phyloP scores from a whole-genome alignment of 1,284 basidiomycete species.

The Ganoderma multipileum region DNA sequence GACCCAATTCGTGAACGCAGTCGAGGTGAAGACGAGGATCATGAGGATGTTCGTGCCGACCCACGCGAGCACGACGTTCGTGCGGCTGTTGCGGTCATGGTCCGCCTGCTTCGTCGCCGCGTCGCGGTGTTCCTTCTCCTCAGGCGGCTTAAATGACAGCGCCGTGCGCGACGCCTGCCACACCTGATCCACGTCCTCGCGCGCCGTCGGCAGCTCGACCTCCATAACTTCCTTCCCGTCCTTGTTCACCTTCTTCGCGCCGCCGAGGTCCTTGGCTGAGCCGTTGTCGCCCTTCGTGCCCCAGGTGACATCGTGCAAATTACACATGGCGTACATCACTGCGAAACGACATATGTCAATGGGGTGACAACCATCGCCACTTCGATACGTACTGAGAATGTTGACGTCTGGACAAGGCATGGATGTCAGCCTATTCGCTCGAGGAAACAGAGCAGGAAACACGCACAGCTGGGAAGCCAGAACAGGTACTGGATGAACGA shows the following conservation, averaged over 20 bases:
- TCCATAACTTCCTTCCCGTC: conserved; percentile 88
- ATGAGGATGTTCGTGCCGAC: conserved; percentile 85
- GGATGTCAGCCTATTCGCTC: conserved; percentile 2
- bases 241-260: conserved; percentile 84
- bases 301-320: conserved; percentile 90
- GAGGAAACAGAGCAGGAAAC: conserved; percentile 18
- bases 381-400: conserved; percentile 65
- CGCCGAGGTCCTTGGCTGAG: conserved; percentile 84
- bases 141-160: conserved; percentile 67
- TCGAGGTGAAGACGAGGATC: conserved; percentile 85
- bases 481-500: conserved; percentile 88
- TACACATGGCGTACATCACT: conserved; percentile 93
- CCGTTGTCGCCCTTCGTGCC: conserved; percentile 94
- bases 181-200: conserved; percentile 86
- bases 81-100: conserved; percentile 81
- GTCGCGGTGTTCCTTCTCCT: conserved; percentile 82
- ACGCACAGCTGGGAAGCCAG: conserved; percentile 75
- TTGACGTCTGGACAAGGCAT: conserved; percentile 70
- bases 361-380: background rate
- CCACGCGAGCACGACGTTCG: conserved; percentile 88
- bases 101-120: conserved; percentile 92
- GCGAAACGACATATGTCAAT: conserved; percentile 13
- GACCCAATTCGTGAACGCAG: conserved; percentile 73
- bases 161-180: conserved; percentile 79
- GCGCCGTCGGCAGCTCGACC: conserved; percentile 80